phyloP scores from a whole-genome alignment of 2,329 filamentous ascomycete species.

The Ceratocystis cubensis region DNA sequence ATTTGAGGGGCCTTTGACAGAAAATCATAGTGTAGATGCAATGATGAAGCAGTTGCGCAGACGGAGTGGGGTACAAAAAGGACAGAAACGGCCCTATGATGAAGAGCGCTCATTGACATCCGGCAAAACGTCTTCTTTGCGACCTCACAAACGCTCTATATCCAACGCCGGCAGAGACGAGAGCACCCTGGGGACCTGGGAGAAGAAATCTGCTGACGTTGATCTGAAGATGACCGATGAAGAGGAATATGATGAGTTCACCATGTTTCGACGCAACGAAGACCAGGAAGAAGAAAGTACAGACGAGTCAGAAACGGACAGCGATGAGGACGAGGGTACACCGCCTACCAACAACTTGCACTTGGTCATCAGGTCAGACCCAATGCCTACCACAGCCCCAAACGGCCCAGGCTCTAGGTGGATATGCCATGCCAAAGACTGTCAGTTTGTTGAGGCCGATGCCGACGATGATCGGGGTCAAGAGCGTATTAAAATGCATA shows the following conservation, averaged over 20 bases:
- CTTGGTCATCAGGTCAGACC: slow-evolving; percentile 39
- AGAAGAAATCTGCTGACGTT: neutral
- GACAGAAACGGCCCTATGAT: slow-evolving; percentile 15
- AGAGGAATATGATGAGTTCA: slow-evolving; percentile 12
- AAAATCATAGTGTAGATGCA: neutral
- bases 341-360: slow-evolving; percentile 5
- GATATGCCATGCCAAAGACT: slow-evolving; percentile 53
- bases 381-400: slow-evolving; percentile 36
- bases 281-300: neutral
- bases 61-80: slow-evolving; percentile 4
- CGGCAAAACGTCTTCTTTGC: slow-evolving; percentile 15
- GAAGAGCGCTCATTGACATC: slow-evolving; percentile 1
- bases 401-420: slow-evolving; percentile 51
- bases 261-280: slow-evolving; percentile 13
- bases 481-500: slow-evolving; percentile 44
- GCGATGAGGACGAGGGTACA: neutral
- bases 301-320: neutral
- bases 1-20: neutral
- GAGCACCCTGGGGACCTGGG: neutral
- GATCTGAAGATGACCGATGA: neutral
- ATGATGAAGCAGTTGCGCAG: slow-evolving; percentile 14
- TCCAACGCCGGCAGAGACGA: neutral
- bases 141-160: slow-evolving; percentile 14
- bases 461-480: slow-evolving; percentile 45
- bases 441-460: slow-evolving; percentile 49